Percentiles rank a stretch among this genome's conserved stretches.
Conservation (phyloP, 1,284 basidiomycete species). For the Mycosarcoma maydis region DNA sequence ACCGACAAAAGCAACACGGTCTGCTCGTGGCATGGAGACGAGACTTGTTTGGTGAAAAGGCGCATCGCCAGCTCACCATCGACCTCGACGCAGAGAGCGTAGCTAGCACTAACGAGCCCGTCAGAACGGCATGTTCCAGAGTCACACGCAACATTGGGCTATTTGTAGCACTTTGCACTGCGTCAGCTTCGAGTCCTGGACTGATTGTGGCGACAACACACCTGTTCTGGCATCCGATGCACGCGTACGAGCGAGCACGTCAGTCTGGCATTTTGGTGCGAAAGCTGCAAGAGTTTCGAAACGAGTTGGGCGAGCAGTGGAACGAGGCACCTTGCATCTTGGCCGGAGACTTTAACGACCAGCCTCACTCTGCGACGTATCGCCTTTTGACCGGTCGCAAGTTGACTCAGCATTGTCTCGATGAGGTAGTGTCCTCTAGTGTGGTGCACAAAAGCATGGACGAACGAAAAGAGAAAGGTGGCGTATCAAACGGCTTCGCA, state of each 20-base stretch:
- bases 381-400: conserved; percentile 76
- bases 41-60: conserved; percentile 24
- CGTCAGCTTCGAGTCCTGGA: conserved; percentile 67
- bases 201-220: conserved; percentile 84
- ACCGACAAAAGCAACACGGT: conserved; percentile 63
- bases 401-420: conserved; percentile 66
- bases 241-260: conserved; percentile 82
- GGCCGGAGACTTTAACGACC: conserved; percentile 92
- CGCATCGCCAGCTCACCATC: conserved; percentile 25
- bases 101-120: conserved; percentile 4
- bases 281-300: conserved; percentile 73
- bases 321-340: conserved; percentile 80
- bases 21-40: conserved; percentile 60
- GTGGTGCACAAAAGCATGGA: conserved; percentile 86
- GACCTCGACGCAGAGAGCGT: conserved; percentile 53
- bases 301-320: conserved; percentile 68
- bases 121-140: conserved; percentile 40
- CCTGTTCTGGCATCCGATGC: conserved; percentile 89
- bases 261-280: conserved; percentile 74
- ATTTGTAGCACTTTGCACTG: conserved; percentile 49
- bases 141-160: conserved; percentile 57
- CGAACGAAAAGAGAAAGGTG: conserved; percentile 59
- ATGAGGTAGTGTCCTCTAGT: conserved; percentile 74
- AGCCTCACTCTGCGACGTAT: conserved; percentile 85
- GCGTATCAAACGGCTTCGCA: conserved; percentile 37